Percentiles rank a stretch among this genome's conserved stretches.
Evolutionary conservation across 2,329 filamentous ascomycete genomes (phyloP).

Genomic region (Exophiala alcalophila): DNA sequence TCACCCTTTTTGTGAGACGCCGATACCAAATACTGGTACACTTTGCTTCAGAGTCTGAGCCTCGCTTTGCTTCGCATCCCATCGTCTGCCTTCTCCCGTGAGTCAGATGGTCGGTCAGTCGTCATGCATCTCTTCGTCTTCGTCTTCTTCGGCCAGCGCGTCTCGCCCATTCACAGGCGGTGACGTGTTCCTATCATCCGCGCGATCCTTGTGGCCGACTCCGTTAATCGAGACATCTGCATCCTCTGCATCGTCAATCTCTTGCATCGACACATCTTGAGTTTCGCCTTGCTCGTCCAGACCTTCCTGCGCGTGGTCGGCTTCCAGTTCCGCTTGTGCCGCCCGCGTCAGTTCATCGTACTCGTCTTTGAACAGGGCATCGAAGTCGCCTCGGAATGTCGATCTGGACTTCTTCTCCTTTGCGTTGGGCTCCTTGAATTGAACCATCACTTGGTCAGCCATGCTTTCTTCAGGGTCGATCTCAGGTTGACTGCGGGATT

Average conservation of each 20-base stretch:
- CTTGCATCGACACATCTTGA: slow-evolving; percentile 26
- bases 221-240: slow-evolving; percentile 18
- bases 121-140: slow-evolving; percentile 27
- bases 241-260: slow-evolving; percentile 24
- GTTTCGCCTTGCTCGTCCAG: slow-evolving; percentile 30
- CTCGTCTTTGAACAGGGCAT: slow-evolving; percentile 41
- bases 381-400: slow-evolving; percentile 45
- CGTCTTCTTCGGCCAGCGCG: slow-evolving; percentile 15
- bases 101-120: too few relatives aligned
- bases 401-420: slow-evolving; percentile 34
- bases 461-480: slow-evolving; percentile 39
- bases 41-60: too few relatives aligned
- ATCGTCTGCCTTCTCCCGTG: neutral
- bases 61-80: too few relatives aligned
- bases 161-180: slow-evolving; percentile 7
- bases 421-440: slow-evolving; percentile 48
- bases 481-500: slow-evolving; percentile 39
- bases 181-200: slow-evolving; percentile 17
- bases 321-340: slow-evolving; percentile 27
- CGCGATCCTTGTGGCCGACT: slow-evolving; percentile 8
- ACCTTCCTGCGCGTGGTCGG: slow-evolving; percentile 18
- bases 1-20: too few relatives aligned
- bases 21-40: too few relatives aligned
- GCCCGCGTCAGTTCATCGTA: slow-evolving; percentile 22
- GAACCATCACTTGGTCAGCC: slow-evolving; percentile 52